Evolutionary conservation across 2,329 filamentous ascomycete species (phyloP).

Genomic region (Clonostachys rosea): DNA sequence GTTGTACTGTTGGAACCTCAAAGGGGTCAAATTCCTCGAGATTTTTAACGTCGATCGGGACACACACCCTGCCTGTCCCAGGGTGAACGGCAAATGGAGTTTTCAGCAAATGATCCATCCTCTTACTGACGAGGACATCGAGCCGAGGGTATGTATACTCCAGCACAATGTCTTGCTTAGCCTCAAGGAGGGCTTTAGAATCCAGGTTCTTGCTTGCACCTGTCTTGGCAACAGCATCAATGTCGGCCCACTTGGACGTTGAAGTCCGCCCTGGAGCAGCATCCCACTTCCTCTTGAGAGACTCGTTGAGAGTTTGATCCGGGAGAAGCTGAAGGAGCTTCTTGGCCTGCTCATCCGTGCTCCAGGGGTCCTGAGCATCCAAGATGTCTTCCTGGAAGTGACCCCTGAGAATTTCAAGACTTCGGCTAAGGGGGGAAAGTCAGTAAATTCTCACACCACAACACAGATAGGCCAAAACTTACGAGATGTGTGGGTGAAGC

Average conservation of each 20-base stretch:
- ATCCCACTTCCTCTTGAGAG: slow-evolving; percentile 87
- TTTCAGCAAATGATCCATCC: slow-evolving; percentile 96
- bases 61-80: slow-evolving; percentile 88
- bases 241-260: slow-evolving; percentile 86
- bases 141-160: slow-evolving; percentile 98
- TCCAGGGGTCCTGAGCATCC: slow-evolving; percentile 81
- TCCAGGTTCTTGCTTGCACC: slow-evolving; percentile 71
- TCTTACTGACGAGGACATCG: slow-evolving; percentile 96
- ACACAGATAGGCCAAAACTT: slow-evolving; percentile 18
- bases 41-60: slow-evolving; percentile 75
- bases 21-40: slow-evolving; percentile 85
- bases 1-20: slow-evolving; percentile 81
- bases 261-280: slow-evolving; percentile 74
- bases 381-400: slow-evolving; percentile 85
- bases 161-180: slow-evolving; percentile 92
- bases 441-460: slow-evolving; percentile 6
- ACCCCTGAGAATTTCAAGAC: slow-evolving; percentile 75
- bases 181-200: slow-evolving; percentile 69
- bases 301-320: slow-evolving; percentile 70
- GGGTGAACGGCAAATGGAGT: slow-evolving; percentile 96
- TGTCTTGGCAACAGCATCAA: slow-evolving; percentile 77
- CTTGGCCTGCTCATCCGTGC: slow-evolving; percentile 62
- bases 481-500: slow-evolving; percentile 83
- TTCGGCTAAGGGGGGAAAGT: slow-evolving; percentile 50
- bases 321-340: slow-evolving; percentile 82